Evolutionary conservation across 177 flowering plant genomes (phyloP).

Genomic region (Vitis hybrid): DNA sequence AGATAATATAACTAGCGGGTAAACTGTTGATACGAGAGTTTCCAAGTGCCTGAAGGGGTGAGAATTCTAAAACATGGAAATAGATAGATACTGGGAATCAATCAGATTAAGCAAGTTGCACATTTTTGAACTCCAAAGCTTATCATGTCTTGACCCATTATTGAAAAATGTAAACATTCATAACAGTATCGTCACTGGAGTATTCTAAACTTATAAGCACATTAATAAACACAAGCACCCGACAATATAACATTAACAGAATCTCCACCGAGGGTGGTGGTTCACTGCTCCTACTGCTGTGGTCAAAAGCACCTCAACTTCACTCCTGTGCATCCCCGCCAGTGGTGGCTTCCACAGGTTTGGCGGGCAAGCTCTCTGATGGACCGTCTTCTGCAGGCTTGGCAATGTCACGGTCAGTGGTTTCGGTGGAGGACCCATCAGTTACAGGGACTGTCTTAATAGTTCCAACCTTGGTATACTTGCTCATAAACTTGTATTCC

Average conservation of each 20-base stretch:
- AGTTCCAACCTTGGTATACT: constrained; percentile 89
- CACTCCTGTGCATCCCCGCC: constrained; percentile 11
- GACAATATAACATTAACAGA: too few relatives aligned
- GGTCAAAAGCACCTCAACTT: neutral
- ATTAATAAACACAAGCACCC: too few relatives aligned
- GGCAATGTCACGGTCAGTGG: constrained; percentile 25
- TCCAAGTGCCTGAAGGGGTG: too few relatives aligned
- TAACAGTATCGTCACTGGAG: too few relatives aligned
- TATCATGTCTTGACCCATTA: too few relatives aligned
- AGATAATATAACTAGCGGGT: too few relatives aligned
- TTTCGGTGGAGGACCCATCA: constrained; percentile 36
- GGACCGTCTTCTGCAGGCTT: constrained; percentile 43
- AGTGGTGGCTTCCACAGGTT: constrained; percentile 23
- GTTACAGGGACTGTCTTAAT: constrained; percentile 48
- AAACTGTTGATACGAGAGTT: too few relatives aligned
- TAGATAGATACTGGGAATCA: neutral
- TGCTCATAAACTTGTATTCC: constrained; percentile 98
- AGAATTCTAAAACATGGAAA: neutral
- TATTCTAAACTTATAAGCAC: too few relatives aligned
- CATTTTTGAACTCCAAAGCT: too few relatives aligned
- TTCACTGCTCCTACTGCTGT: too few relatives aligned
- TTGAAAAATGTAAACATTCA: too few relatives aligned
- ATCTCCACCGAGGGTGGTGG: neutral
- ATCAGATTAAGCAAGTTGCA: too few relatives aligned
- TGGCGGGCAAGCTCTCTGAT: constrained; percentile 30